Evolutionary conservation across 257 asterid species (phyloP), one percentile per base, ranked within the genome.

Genomic region (Salvia hispanica): DNA sequence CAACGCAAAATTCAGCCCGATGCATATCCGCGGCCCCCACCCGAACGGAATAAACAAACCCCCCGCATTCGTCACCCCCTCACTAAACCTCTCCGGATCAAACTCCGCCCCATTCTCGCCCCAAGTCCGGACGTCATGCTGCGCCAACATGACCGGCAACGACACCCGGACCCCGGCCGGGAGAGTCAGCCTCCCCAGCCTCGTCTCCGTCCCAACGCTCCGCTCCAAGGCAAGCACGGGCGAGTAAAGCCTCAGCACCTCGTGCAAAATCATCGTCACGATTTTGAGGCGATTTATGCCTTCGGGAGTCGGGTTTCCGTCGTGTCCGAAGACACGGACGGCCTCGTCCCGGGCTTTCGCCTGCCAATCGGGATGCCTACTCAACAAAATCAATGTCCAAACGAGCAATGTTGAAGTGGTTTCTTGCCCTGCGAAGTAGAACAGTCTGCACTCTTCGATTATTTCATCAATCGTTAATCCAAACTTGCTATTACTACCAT

Each of bases 341-440:
- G 80, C 77, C 56, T 85, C 86, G 40, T 78, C 86, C 31, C 88
- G 61, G 7, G 86, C 91, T 37, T 60, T 72, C 0, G 6, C 14
- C 52, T 85, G 93, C 86, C 86, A 86, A 1, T 83, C 72, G 8
- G 73, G 79, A 72, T 81, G 66, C 37, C 45, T 43, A 31, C 95
- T 64, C 8, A 88, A 47, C 12, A 81, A 64, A 72, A 88, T 47
- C 79, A 88, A 9, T 3, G 92, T 72, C 95, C 95, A 88, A 0
- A 78, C 77, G 13, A 87, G 83, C 66, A 85, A 62, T 9, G 58
- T 52, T 0, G 88, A 79, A 4, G 90, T 87, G 3, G 86, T 87
- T 44, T 87, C 95, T 55, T 87, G 89, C 18, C 86, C 89, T 2
- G 78, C 89, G 34, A 74, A 72, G 64, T 84, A 84, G 44, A 81